A percentile compares a stretch with the other conserved stretches of the same genome.
Evolutionary conservation across 192 early-diverging fungal genomes (phyloP).

Genomic region (Coemansia sp.): DNA sequence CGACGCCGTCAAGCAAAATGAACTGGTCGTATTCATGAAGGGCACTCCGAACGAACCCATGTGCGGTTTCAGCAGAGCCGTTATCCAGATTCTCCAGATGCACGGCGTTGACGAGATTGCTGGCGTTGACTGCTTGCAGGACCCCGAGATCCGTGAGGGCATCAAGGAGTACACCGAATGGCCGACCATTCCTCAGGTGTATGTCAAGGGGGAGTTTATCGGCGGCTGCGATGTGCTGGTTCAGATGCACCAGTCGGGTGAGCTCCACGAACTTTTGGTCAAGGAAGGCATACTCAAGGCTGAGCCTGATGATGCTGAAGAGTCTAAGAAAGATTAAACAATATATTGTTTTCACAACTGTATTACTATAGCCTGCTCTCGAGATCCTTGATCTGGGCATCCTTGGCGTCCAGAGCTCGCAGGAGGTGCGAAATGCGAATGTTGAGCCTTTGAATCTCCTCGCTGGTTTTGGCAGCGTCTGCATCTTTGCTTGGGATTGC

Average conservation of each 20-base stretch:
- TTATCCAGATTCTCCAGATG: constrained; percentile 83
- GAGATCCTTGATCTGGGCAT: constrained; percentile 16
- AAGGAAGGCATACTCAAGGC: constrained; percentile 66
- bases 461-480: background rate
- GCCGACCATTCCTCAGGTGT: constrained; percentile 97
- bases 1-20: constrained; percentile 59
- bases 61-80: constrained; percentile 95
- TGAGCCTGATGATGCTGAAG: constrained; percentile 24
- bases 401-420: constrained; percentile 38
- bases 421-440: constrained; percentile 35
- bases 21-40: constrained; percentile 94
- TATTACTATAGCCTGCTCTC: background rate
- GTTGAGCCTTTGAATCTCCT: constrained; percentile 27
- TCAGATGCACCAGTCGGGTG: constrained; percentile 84
- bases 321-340: constrained; percentile 21
- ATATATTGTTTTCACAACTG: no score
- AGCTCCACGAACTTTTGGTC: constrained; percentile 75
- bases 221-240: constrained; percentile 93
- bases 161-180: constrained; percentile 93
- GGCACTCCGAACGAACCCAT: constrained; percentile 88
- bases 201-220: constrained; percentile 93
- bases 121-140: constrained; percentile 81
- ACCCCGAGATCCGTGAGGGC: constrained; percentile 86
- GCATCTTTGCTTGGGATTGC: background rate
- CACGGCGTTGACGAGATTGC: constrained; percentile 76